These are phyloP conservation scores for Aspergillus aculeatinus DNA, from an alignment of 2,329 filamentous ascomycete species.

Conservation along the genomic window DNA sequence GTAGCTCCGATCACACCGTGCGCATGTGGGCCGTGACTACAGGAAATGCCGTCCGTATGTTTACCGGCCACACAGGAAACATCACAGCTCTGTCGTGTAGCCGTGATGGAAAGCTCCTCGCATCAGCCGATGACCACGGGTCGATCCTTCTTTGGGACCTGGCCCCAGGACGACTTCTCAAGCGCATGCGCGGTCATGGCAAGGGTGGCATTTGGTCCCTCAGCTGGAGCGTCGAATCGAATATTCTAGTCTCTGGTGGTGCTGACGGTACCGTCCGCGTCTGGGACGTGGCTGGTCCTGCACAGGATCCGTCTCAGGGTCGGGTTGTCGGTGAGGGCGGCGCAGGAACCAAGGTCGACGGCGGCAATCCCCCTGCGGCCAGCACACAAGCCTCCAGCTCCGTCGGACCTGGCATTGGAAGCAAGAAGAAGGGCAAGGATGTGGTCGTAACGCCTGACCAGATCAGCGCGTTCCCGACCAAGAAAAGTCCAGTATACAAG, in stretches of 20 bases:
- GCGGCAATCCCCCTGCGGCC: constrained; percentile 49
- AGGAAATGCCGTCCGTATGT: constrained; percentile 83
- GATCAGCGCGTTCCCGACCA: constrained; percentile 91
- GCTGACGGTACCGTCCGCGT: constrained; percentile 89
- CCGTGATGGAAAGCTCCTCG: constrained; percentile 85
- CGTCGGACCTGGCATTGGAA: constrained; percentile 39
- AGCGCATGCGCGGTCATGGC: constrained; percentile 89
- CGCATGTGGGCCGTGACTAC: constrained; percentile 96
- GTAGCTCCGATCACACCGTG: constrained; percentile 87
- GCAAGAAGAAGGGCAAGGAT: constrained; percentile 79
- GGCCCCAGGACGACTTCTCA: constrained; percentile 78
- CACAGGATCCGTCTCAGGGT: constrained; percentile 58
- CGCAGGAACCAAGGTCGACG: constrained; percentile 52
- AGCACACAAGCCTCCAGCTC: constrained; percentile 46
- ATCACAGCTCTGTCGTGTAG: constrained; percentile 82
- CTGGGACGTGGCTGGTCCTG: constrained; percentile 81
- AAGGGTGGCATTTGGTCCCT: constrained; percentile 93
- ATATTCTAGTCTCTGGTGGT: constrained; percentile 82
- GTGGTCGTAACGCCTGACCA: constrained; percentile 89
- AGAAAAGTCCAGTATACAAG: constrained; percentile 92
- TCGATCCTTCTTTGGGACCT: constrained; percentile 96
- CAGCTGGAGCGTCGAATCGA: constrained; percentile 90
- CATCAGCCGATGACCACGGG: constrained; percentile 82
- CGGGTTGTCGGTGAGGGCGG: constrained; percentile 52
- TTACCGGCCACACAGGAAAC: constrained; percentile 86